Conservation (phyloP, 2,329 filamentous ascomycete genomes). For the Nectriaceae sp. region DNA sequence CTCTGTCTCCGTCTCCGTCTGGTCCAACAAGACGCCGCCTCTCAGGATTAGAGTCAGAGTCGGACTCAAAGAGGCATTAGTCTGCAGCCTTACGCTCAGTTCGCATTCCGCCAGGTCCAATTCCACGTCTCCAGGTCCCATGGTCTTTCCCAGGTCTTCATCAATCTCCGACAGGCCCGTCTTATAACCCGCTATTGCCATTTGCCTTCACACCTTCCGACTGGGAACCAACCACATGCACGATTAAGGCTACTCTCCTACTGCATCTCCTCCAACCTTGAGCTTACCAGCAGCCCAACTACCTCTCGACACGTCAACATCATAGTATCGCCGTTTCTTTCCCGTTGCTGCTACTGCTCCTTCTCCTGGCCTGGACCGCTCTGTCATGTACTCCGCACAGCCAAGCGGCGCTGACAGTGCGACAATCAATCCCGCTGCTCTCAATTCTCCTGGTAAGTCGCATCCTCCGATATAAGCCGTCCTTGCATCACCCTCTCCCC, state of each 20-base stretch:
- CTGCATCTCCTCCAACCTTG: slow-evolving; percentile 42
- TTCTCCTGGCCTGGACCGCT: slow-evolving; percentile 26
- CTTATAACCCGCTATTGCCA: slow-evolving; percentile 25
- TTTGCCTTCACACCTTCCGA: slow-evolving; percentile 27
- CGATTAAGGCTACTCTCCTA: slow-evolving; percentile 47
- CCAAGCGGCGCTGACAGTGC: slow-evolving; percentile 79
- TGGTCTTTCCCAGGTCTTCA: slow-evolving; percentile 17
- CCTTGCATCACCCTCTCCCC: slow-evolving; percentile 14
- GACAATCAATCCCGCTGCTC: slow-evolving; percentile 87
- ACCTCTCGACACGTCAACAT: slow-evolving; percentile 62
- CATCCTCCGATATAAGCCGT: slow-evolving; percentile 17
- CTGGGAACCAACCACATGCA: slow-evolving; percentile 54
- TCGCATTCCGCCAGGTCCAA: not conserved
- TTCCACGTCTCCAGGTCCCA: not conserved
- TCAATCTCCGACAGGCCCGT: slow-evolving; percentile 18
- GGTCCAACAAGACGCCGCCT: not conserved
- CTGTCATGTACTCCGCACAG: slow-evolving; percentile 42
- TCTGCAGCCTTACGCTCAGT: not conserved
- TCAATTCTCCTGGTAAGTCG: slow-evolving; percentile 75
- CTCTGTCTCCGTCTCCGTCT: not conserved
- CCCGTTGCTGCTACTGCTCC: slow-evolving; percentile 15
- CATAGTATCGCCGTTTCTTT: slow-evolving; percentile 22
- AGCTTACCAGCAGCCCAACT: slow-evolving; percentile 50
- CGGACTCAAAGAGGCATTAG: not conserved
- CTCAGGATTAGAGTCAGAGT: no score